Base-by-base conservation (phyloP, 2,329 filamentous ascomycete genomes). In the Fusarium dlaminii region DNA sequence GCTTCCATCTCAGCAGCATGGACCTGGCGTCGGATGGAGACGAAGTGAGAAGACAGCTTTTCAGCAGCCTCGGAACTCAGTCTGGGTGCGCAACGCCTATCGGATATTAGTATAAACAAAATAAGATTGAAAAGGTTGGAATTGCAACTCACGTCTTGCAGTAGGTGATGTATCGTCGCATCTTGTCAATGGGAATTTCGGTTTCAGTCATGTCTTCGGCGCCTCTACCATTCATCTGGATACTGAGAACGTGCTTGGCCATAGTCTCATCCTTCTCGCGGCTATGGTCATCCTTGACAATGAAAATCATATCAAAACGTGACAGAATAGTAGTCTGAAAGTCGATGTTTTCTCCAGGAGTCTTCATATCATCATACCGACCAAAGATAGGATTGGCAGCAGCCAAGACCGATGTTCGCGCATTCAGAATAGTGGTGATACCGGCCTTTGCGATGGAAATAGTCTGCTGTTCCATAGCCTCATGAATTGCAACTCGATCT, bases 261-360 rank as follows among this genome's bases (percentile, higher is more conserved):
- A 99, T 98, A 8, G 89, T 92, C 85, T 98, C 94, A 80, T 99
- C 96, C 79, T 96, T 94, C 65, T 90, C 92, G 49, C 94, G 90
- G 71, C 96, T 94, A 82, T 99, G 96, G 71, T 97, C 95, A 82
- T 99, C 96, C 77, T 94, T 94, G 72, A 99, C 96, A 75, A 99
- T 98, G 86, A 98, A 99, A 75, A 99, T 98, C 94, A 99, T 98
- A 83, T 99, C 96, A 82, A 99, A 99, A 89, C 96, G 94, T 6
- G 96, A 98, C 75, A 99, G 82, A 79, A 99, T 98, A 8, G 96
- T 99, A 0, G 96, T 99, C 80, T 99, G 96, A 84, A 99, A 99
- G 83, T 99, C 96, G 76, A 99, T 99, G 81, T 99, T 99, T 83
- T 99, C 96, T 68, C 96, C 96, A 0, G 96, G 96, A 1, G 94